A percentile compares a stretch with the other conserved stretches of the same genome.
Conservation (phyloP, 768 basidiomycete genomes). For the Tricholoma bakamatsutake region DNA sequence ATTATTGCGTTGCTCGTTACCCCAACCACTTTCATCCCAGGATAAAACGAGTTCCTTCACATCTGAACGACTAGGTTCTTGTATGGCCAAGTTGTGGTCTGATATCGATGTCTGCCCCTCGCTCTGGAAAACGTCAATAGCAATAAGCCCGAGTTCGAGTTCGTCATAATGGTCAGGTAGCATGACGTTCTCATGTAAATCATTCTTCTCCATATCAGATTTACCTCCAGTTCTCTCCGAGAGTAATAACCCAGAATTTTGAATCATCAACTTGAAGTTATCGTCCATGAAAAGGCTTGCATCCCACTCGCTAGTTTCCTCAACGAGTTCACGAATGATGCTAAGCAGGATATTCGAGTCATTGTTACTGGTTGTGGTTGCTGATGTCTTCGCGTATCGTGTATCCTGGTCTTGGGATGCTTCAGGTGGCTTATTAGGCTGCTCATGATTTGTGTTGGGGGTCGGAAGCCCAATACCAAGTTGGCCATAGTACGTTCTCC, state of each 20-base stretch:
- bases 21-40: constrained; percentile 15
- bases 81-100: background rate
- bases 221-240: background rate
- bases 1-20: background rate
- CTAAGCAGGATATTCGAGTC: constrained; percentile 29
- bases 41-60: constrained; percentile 9
- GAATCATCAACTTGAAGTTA: constrained; percentile 40
- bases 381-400: background rate
- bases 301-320: constrained; percentile 48
- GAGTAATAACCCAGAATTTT: constrained; percentile 20
- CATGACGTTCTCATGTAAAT: background rate
- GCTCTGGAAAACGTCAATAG: constrained; percentile 17
- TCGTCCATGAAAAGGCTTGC: constrained; percentile 40
- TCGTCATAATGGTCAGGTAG: constrained; percentile 13
- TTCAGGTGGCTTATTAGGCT: background rate
- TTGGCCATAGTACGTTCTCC: constrained; percentile 5
- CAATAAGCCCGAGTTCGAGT: constrained; percentile 18
- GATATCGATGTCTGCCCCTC: constrained; percentile 8
- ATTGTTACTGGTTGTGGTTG: constrained; percentile 9
- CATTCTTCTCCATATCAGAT: background rate
- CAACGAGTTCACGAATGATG: constrained; percentile 43
- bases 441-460: constrained; percentile 1
- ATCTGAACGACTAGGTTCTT: background rate
- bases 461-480: constrained; percentile 15
- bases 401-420: background rate